Base-by-base conservation (phyloP, 2,329 filamentous ascomycete species). In the Cladosporium sp. region DNA sequence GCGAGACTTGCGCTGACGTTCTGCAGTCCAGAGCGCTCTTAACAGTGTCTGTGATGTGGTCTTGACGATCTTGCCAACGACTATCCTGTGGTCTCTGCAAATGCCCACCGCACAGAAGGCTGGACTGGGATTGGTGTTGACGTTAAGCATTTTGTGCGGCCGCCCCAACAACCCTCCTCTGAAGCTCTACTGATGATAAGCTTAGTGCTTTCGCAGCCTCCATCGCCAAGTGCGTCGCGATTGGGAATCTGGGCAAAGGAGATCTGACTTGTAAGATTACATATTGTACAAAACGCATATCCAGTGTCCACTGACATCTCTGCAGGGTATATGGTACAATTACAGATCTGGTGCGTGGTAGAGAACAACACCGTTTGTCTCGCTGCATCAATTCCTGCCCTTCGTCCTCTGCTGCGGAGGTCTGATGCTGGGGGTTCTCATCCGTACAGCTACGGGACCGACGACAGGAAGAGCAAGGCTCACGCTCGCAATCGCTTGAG, bases 291-390 rank as follows among this genome's bases (percentile, higher is more conserved):
- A n/a, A 18, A 2, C 15, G 14, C 38, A 41, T 7, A 6, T 14
- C 36, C 12, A 15, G 14, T 38, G 8, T 51, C 51, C 7, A 32
- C 51, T 21, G 36, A 64, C 30, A 65, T 67, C 65, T 38, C 68
- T 34, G 65, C 54, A 41, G 62, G 68, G 61, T 59, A 68, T 34
- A 54, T 68, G 28, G 66, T 65, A 14, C 38, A 52, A n/a, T 55
- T 69, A 26, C 59, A 65, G 15, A 67, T 68, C 26, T 69, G 67
- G 63, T 64, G 62, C 4, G 58, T 59, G 15, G 24, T 69, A 8
- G 69, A 70, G 58, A 68, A 59, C 58, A 66, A 66, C 38, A 64
- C 64, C n/a, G 68, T 70, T 8, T 64, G 68, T 36, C 64, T 69
- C 44, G 66, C 65, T 5, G 69, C 65, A 26, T 66, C 67, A 18